A percentile compares a stretch with the other conserved stretches of the same genome.
Conservation (phyloP, 2,329 filamentous ascomycete species). For the Trichoderma afroharzianum region DNA sequence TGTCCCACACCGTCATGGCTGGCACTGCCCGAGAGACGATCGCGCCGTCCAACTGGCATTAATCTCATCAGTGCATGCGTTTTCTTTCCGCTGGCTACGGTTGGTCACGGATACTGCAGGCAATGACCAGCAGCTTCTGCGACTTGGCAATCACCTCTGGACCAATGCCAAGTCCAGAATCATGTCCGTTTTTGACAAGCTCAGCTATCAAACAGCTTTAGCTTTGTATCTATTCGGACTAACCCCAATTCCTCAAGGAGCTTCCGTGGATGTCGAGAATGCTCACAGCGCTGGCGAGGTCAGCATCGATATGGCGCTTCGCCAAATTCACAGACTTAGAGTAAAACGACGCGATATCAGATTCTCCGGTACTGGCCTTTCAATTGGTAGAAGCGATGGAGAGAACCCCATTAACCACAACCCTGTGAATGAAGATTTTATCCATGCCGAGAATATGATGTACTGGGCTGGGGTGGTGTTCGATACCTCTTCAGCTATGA, state of each 20-base stretch:
- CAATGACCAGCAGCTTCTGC: background rate
- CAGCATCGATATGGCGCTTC: slow-evolving; percentile 1
- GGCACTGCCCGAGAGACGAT: background rate
- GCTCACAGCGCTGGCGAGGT: background rate
- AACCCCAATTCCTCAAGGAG: background rate
- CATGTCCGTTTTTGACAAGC: background rate
- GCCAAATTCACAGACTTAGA: background rate
- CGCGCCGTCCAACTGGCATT: background rate
- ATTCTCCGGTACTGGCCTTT: background rate
- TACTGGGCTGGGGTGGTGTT: slow-evolving; percentile 6
- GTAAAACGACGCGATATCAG: background rate
- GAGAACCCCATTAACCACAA: background rate
- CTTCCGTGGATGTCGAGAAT: background rate
- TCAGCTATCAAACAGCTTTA: slow-evolving; percentile 1
- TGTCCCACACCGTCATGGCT: background rate
- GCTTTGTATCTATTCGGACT: slow-evolving; percentile 5
- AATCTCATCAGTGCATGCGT: background rate
- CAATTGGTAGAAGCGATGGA: background rate
- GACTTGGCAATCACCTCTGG: background rate
- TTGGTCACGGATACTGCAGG: background rate
- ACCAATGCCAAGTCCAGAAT: background rate
- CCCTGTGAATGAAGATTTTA: background rate
- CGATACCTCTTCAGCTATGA: background rate
- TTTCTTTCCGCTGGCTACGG: background rate
- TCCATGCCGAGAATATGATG: slow-evolving; percentile 8